These are phyloP conservation scores for Coemansia sp. DNA, from an alignment of 192 early-diverging fungal genomes.

Conservation along the genomic window DNA sequence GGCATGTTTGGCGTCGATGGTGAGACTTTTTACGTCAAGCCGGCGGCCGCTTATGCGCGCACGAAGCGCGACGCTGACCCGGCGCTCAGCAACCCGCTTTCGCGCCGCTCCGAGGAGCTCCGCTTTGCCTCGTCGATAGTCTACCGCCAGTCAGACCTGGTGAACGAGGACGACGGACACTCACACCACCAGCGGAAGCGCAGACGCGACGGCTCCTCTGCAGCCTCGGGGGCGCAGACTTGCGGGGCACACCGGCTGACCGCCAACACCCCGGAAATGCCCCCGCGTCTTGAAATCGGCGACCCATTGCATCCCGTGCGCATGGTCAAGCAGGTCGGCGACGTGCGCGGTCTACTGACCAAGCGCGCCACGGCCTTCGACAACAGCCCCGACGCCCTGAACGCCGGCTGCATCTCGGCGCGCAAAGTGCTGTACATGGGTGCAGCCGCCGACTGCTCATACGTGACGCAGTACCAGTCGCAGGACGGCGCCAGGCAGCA, in stretches of 20 bases:
- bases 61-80: conserved; percentile 58
- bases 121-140: conserved; percentile 52
- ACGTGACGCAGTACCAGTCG: conserved; percentile 57
- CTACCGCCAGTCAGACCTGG: conserved; percentile 62
- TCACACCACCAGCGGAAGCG: not conserved
- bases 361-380: conserved; percentile 28
- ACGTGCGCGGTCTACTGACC: conserved; percentile 21
- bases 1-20: conserved; percentile 56
- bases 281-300: conserved; percentile 9
- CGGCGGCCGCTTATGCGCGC: conserved; percentile 51
- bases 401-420: conserved; percentile 29
- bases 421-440: conserved; percentile 57
- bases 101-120: conserved; percentile 17
- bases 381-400: conserved; percentile 18
- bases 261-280: conserved; percentile 4
- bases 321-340: conserved; percentile 4
- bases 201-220: not conserved
- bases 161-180: conserved; percentile 12
- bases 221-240: not conserved
- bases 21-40: conserved; percentile 61
- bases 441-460: conserved; percentile 75
- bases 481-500: conserved; percentile 59
- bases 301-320: conserved; percentile 14
- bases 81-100: conserved; percentile 25
- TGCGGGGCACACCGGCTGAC: conserved; percentile 31